A percentile compares a stretch with the other conserved stretches of the same genome.
phyloP scores from a whole-genome alignment of 202 grass and related monocot genomes.

The Elaeis oleifera region DNA sequence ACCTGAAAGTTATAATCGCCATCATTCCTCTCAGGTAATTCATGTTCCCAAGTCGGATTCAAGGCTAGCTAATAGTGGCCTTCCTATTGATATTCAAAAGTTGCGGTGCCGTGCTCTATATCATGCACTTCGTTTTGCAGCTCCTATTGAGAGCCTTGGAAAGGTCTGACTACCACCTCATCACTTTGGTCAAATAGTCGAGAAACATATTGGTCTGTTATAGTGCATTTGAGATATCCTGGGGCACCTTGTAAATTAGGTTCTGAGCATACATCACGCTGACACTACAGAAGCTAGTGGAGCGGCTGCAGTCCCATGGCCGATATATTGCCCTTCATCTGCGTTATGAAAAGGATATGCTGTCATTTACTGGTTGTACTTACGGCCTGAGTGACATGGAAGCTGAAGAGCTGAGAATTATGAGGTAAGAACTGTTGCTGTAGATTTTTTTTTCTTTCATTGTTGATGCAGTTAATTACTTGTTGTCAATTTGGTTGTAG shows the following conservation, averaged over 20 bases:
- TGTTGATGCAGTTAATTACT: too few relatives aligned
- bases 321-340: slow-evolving; percentile 86
- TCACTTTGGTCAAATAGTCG: slow-evolving; percentile 29
- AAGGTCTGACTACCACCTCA: slow-evolving; percentile 48
- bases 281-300: slow-evolving; percentile 96
- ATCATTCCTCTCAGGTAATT: slow-evolving; percentile 54
- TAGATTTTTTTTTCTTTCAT: not conserved
- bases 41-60: slow-evolving; percentile 91
- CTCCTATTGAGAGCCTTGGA: slow-evolving; percentile 73
- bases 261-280: slow-evolving; percentile 82
- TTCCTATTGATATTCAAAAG: slow-evolving; percentile 93
- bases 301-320: slow-evolving; percentile 54
- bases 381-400: slow-evolving; percentile 55
- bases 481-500: slow-evolving; percentile 26
- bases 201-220: slow-evolving; percentile 26
- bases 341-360: slow-evolving; percentile 98
- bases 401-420: slow-evolving; percentile 68
- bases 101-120: slow-evolving; percentile 84
- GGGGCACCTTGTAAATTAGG: slow-evolving; percentile 52
- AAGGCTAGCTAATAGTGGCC: slow-evolving; percentile 77
- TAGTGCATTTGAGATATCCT: slow-evolving; percentile 18
- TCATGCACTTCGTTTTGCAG: slow-evolving; percentile 55
- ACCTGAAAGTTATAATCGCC: slow-evolving; percentile 1
- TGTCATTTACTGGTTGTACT: slow-evolving; percentile 89
- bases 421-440: slow-evolving; percentile 43